Percentiles rank a stretch among this genome's conserved stretches.
phyloP scores from a whole-genome alignment of 179 eudicot genomes.

The Silene coronaria region DNA sequence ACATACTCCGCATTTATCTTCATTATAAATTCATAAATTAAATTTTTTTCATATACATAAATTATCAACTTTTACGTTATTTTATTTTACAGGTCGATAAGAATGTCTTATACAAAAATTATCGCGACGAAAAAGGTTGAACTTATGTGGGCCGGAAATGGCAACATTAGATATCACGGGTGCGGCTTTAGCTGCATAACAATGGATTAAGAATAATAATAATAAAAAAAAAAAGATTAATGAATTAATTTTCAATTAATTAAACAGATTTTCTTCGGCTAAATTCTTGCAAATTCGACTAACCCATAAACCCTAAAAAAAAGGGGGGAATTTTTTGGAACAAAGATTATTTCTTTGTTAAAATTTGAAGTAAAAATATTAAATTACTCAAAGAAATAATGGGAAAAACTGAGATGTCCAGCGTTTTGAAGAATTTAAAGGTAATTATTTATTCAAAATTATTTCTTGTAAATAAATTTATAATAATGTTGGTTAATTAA shows the following conservation, averaged over 20 bases:
- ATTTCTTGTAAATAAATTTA: not conserved
- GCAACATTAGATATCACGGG: no score
- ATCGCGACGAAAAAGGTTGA: no score
- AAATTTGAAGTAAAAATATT: not conserved
- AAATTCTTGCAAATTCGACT: constrained; percentile 12
- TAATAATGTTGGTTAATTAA: not conserved
- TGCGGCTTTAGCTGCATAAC: not conserved
- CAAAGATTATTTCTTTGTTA: constrained; percentile 19
- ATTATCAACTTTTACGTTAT: no score
- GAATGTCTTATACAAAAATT: no score
- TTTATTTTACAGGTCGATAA: no score
- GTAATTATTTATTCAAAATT: constrained; percentile 26
- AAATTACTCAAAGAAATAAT: constrained; percentile 20
- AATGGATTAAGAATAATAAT: not conserved
- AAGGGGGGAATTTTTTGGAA: constrained; percentile 5
- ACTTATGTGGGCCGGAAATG: no score
- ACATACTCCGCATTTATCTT: no score
- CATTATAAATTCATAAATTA: no score
- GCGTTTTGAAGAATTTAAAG: constrained; percentile 78
- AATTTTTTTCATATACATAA: no score
- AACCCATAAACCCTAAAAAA: constrained; percentile 11
- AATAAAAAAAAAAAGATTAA: no score
- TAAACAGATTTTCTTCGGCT: not conserved
- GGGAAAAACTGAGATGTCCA: constrained; percentile 82
- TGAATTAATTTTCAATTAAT: not conserved